A percentile compares a stretch with the other conserved stretches of the same genome.
Evolutionary conservation across 2,329 filamentous ascomycete genomes (phyloP).

Genomic region (Dactylellina drechsleri): DNA sequence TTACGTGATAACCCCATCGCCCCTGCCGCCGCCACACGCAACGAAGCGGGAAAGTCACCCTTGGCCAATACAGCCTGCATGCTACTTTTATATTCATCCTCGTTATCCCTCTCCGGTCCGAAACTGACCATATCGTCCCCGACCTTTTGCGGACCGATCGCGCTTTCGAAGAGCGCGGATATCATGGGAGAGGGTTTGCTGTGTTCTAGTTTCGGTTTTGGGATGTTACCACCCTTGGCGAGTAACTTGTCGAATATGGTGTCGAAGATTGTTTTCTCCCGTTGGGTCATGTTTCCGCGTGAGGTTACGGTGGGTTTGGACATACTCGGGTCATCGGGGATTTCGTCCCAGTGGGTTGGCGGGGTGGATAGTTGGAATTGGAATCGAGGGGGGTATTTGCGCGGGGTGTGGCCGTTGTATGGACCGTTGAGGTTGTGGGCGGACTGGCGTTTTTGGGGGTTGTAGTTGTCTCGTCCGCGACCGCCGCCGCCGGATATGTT

Average conservation of each 20-base stretch:
- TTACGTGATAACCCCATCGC: constrained; percentile 54
- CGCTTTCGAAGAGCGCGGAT: constrained; percentile 56
- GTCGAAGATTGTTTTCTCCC: constrained; percentile 47
- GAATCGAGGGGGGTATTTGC: no score
- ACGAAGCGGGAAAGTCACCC: constrained; percentile 55
- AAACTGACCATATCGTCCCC: constrained; percentile 56
- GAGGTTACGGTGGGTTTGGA: background rate
- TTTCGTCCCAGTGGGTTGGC: background rate
- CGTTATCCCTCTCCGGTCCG: constrained; percentile 49
- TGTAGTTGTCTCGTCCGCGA: background rate
- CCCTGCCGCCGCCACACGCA: constrained; percentile 56
- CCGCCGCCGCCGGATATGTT: background rate
- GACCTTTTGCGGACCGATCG: constrained; percentile 56
- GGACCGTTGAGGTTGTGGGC: no score
- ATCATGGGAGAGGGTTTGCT: constrained; percentile 42
- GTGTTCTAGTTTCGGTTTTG: constrained; percentile 22
- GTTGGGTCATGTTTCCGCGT: constrained; percentile 32
- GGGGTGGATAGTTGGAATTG: background rate
- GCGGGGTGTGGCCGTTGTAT: no score
- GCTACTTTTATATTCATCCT: constrained; percentile 35
- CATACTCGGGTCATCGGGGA: constrained; percentile 27
- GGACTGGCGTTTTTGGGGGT: no score
- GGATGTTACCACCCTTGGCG: constrained; percentile 8
- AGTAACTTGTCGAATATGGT: constrained; percentile 41
- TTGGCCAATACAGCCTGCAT: constrained; percentile 55